Percentiles rank a stretch among this genome's conserved stretches.
Evolutionary conservation across 768 basidiomycete species (phyloP).

Genomic region (Lactarius hengduanensis): DNA sequence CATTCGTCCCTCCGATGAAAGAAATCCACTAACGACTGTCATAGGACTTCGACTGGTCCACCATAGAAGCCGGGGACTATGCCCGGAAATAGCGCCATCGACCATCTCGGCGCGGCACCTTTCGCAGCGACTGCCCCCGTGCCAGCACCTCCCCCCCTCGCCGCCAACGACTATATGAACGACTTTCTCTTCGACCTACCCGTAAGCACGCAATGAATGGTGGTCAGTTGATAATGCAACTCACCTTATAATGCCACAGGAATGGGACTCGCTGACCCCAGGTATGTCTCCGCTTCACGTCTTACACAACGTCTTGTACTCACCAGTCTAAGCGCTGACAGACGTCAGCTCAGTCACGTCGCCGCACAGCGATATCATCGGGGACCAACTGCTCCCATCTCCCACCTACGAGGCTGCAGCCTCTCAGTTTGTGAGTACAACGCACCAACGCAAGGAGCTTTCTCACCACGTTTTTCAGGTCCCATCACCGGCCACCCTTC

Average conservation of each 20-base stretch:
- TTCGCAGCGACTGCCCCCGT: not conserved
- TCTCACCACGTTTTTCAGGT: not conserved
- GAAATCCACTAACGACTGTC: not conserved
- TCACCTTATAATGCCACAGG: not conserved
- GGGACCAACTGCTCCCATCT: not conserved
- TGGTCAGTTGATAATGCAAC: not conserved
- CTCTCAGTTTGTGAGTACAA: not conserved
- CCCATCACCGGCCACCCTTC: not conserved
- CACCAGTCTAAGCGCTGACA: not conserved
- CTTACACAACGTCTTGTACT: not conserved
- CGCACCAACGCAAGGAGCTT: not conserved
- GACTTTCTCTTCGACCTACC: not conserved
- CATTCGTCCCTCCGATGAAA: not conserved
- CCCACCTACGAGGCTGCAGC: not conserved
- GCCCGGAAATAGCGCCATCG: not conserved
- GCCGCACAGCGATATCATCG: not conserved
- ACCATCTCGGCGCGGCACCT: not conserved
- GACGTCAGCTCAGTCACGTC: not conserved
- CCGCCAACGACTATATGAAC: not conserved
- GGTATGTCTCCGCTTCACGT: not conserved
- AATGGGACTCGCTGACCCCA: not conserved
- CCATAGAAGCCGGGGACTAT: not conserved
- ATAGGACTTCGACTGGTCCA: not conserved
- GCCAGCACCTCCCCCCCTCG: not conserved
- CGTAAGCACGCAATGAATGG: not conserved